Evolutionary conservation across 768 basidiomycete species (phyloP).

Genomic region (Neoboletus brunneissimus): DNA sequence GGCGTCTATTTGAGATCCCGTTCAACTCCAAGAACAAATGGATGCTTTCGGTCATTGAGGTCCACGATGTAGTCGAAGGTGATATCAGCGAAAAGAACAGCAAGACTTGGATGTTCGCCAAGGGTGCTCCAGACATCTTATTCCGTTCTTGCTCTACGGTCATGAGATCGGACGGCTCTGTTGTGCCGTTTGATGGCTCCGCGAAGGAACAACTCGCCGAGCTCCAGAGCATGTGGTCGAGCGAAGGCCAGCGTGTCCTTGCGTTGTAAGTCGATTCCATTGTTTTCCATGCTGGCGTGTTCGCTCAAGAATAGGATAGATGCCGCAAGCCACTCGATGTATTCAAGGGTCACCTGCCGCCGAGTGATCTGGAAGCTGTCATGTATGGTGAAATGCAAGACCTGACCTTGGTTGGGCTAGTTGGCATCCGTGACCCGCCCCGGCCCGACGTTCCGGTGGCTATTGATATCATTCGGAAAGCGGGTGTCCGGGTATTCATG

Average conservation of each 20-base stretch:
- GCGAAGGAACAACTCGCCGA: conserved; percentile 20
- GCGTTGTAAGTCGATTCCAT: conserved; percentile 32
- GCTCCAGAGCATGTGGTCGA: conserved; percentile 43
- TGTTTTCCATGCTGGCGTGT: neutral
- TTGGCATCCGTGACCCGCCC: conserved; percentile 57
- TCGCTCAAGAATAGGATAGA: conserved; percentile 12
- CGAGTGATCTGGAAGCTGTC: conserved; percentile 36
- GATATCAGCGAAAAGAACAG: conserved; percentile 6
- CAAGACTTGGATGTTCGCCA: conserved; percentile 41
- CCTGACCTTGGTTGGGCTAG: conserved; percentile 48
- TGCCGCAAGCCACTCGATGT: conserved; percentile 31
- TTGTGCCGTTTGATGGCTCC: conserved; percentile 29
- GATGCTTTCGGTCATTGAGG: conserved; percentile 47
- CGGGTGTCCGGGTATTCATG: conserved; percentile 55
- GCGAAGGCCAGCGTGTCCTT: conserved; percentile 52
- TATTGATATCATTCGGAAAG: conserved; percentile 44
- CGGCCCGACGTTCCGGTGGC: conserved; percentile 47
- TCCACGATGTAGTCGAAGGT: conserved; percentile 17
- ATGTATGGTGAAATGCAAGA: conserved; percentile 36
- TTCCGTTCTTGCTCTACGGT: conserved; percentile 39
- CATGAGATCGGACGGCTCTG: conserved; percentile 33
- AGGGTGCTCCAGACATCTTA: conserved; percentile 61
- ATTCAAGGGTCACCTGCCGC: conserved; percentile 28
- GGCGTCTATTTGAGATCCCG: conserved; percentile 37
- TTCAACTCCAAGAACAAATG: conserved; percentile 57